A percentile compares a stretch with the other conserved stretches of the same genome.
phyloP scores from a whole-genome alignment of 2,329 filamentous ascomycete species.

The Alternaria infectoria region DNA sequence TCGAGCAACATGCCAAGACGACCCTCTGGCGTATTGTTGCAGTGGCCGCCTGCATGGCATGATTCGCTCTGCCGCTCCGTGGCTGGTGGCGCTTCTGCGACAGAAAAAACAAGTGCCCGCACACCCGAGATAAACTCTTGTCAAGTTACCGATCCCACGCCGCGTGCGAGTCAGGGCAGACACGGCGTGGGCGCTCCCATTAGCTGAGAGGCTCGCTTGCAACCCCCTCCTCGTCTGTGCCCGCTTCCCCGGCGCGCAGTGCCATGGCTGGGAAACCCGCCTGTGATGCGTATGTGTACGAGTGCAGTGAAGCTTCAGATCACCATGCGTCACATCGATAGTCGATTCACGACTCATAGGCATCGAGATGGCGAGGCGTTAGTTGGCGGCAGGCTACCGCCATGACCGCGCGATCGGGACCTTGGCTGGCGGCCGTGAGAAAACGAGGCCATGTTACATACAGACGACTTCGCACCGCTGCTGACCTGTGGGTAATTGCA shows the following conservation, averaged over 20 bases:
- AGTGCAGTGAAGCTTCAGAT: slow-evolving; percentile 16
- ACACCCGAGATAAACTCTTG: slow-evolving; percentile 25
- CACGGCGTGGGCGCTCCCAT: slow-evolving; percentile 18
- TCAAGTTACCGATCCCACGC: slow-evolving; percentile 32
- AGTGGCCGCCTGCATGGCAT: slow-evolving; percentile 32
- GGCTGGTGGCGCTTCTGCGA: slow-evolving; percentile 35
- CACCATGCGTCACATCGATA: slow-evolving; percentile 27
- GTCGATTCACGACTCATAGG: slow-evolving; percentile 23
- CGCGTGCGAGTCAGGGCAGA: slow-evolving; percentile 26
- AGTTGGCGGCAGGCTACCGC: slow-evolving; percentile 30
- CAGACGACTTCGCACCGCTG: slow-evolving; percentile 22
- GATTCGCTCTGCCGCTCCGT: slow-evolving; percentile 36
- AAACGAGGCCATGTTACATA: slow-evolving; percentile 48
- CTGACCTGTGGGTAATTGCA: slow-evolving; percentile 27
- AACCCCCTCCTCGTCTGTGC: slow-evolving; percentile 22
- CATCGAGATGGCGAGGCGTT: slow-evolving; percentile 22
- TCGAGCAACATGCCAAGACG: slow-evolving; percentile 20
- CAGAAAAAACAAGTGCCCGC: slow-evolving; percentile 37
- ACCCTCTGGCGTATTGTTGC: slow-evolving; percentile 38
- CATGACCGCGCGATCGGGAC: slow-evolving; percentile 38
- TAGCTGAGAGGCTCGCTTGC: slow-evolving; percentile 32
- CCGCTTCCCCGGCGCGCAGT: slow-evolving; percentile 39
- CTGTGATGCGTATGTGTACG: slow-evolving; percentile 8
- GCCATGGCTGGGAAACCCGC: slow-evolving; percentile 4
- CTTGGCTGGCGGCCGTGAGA: slow-evolving; percentile 38